Conservation (phyloP, 2,329 filamentous ascomycete genomes). For the Venturia carpophila region DNA sequence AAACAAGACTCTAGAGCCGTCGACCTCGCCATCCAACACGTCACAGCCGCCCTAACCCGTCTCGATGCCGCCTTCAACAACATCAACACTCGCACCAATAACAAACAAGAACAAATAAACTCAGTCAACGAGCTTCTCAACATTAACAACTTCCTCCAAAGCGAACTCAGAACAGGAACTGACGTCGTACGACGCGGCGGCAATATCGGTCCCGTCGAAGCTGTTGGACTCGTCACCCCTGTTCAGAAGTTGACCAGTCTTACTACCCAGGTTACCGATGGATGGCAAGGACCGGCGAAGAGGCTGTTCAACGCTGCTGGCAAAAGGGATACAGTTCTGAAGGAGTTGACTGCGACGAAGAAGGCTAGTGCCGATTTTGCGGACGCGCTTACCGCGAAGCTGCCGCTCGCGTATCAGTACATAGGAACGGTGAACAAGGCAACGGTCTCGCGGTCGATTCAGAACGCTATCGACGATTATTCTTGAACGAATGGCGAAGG, state of each 20-base stretch:
- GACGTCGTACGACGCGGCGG: neutral
- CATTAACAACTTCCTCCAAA: neutral
- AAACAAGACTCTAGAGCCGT: neutral
- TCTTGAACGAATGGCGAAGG: neutral
- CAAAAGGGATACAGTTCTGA: neutral
- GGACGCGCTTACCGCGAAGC: neutral
- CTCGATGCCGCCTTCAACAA: conserved; percentile 4
- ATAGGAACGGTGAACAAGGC: neutral
- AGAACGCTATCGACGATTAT: conserved; percentile 1
- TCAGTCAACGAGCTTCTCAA: neutral
- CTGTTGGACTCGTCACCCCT: neutral
- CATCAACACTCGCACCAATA: neutral
- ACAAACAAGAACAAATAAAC: neutral
- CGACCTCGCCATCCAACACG: neutral
- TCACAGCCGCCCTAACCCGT: neutral
- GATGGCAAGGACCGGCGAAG: conserved; percentile 2
- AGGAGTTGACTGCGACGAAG: neutral
- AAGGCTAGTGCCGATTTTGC: neutral
- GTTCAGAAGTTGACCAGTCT: neutral
- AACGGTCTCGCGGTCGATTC: neutral
- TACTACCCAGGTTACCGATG: neutral
- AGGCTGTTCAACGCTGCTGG: neutral
- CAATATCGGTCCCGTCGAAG: neutral
- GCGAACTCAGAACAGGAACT: neutral
- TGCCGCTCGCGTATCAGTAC: neutral